Conservation (phyloP, 371 early-diverging fungal species). For the Fennellomyces sp. region DNA sequence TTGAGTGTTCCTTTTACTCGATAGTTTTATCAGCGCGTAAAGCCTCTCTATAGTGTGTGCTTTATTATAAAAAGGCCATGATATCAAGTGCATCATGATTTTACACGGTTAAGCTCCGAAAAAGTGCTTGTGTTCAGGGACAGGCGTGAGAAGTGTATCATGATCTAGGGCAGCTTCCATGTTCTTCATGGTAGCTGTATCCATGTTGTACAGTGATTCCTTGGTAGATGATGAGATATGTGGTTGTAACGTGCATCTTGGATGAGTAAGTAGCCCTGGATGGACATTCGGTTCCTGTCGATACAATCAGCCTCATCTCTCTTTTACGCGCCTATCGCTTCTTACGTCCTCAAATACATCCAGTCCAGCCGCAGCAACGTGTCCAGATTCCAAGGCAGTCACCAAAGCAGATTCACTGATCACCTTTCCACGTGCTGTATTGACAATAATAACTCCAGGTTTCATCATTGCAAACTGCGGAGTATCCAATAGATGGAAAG, state of each 20-base stretch:
- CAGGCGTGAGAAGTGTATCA: constrained; percentile 36
- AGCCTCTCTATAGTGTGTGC: no score
- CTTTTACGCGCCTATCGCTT: neutral
- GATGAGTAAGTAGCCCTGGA: constrained; percentile 44
- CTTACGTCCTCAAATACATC: constrained; percentile 63
- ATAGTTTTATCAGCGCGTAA: no score
- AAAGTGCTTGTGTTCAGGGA: constrained; percentile 44
- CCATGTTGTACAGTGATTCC: constrained; percentile 49
- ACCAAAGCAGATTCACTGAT: constrained; percentile 58
- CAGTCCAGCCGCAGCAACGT: constrained; percentile 56
- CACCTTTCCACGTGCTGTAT: constrained; percentile 65
- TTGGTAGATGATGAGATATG: constrained; percentile 50
- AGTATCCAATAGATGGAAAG: constrained; percentile 50
- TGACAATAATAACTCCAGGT: constrained; percentile 55
- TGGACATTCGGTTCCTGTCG: constrained; percentile 9
- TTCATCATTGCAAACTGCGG: constrained; percentile 57
- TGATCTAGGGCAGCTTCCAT: constrained; percentile 30
- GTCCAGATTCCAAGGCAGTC: constrained; percentile 54
- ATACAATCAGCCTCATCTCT: neutral
- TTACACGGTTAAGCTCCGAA: no score
- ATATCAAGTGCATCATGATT: no score
- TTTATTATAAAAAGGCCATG: no score
- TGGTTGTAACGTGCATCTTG: constrained; percentile 42
- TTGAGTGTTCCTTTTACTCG: no score
- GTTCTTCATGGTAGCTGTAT: constrained; percentile 38